Evolutionary conservation across 345 rosid species (phyloP), one percentile per base, ranked within the genome.

Genomic region (Populus deltoides): DNA sequence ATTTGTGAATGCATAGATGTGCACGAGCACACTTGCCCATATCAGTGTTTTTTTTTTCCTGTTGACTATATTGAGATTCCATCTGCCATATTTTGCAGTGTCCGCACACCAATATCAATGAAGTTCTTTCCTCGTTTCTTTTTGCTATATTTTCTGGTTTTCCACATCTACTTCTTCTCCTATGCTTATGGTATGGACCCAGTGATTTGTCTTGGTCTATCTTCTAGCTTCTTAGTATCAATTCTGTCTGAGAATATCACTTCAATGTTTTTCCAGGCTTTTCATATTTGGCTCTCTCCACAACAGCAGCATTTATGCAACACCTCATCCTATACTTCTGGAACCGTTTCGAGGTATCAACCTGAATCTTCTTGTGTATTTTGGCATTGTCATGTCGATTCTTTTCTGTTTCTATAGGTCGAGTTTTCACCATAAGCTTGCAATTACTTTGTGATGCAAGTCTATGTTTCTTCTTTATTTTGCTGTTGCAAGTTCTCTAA

Each of bases 41-140:
- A 10, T 15, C 3, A 16, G 31, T 39, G 57, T 33, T 7, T 31
- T 20, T 8, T 22, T 65, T 39, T 31, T 13, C 45, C 25, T 55
- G 27, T 22, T 77, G 31, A 72, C 66, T 66, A 39, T 82, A 27
- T 77, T 59, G 69, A 68, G 33, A 13, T 75, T 82, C 53, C 76
- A 13, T 24, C 72, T 81, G 22, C 63, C 51, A 36, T 75, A 33
- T 71, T 41, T 76, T 85, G 93, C 94, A 97, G 99, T 82, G 99
- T 97, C 63, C 91, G 97, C 79, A 97, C 99, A 7, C 96, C 99
- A 74, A 87, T 97, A 87, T 97, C 96, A 53, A 94, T 94, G 98
- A 97, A 97, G 91, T 97, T 94, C 90, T 97, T 97, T 81, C 98
- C 99, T 11, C 99, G 98, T 77, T 97, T 97, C 92, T 94, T 97